Evolutionary conservation across 2,329 filamentous ascomycete species (phyloP).

Genomic region (Fusarium newnesense): DNA sequence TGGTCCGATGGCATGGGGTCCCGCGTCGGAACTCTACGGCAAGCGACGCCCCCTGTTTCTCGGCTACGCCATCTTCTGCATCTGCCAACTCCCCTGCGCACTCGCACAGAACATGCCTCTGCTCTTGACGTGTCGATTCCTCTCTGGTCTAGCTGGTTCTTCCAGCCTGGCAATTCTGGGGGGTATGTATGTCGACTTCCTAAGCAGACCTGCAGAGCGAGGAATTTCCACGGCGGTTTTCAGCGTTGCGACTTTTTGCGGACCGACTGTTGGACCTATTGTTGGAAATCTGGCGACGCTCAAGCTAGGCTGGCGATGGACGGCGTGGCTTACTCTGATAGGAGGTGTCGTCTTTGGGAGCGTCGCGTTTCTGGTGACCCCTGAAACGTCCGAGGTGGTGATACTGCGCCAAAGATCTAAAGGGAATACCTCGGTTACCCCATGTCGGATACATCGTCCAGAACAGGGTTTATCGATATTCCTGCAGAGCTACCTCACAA

Average conservation of each 20-base stretch:
- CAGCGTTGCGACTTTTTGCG: not conserved
- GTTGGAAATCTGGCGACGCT: not conserved
- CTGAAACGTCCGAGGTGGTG: not conserved
- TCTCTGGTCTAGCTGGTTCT: not conserved
- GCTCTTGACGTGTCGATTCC: not conserved
- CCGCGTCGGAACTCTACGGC: constrained; percentile 44
- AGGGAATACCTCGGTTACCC: not conserved
- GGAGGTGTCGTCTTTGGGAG: not conserved
- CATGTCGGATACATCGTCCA: not conserved
- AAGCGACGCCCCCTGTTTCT: not conserved
- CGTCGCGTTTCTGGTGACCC: not conserved
- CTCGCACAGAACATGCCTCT: not conserved
- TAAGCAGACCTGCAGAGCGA: not conserved
- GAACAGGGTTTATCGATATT: not conserved
- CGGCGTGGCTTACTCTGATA: not conserved
- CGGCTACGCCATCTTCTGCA: not conserved
- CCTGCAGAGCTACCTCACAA: not conserved
- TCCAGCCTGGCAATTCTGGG: not conserved
- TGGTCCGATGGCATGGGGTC: constrained; percentile 78
- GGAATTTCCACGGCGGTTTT: not conserved
- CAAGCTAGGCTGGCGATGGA: not conserved
- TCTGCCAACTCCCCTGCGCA: not conserved
- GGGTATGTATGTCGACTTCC: not conserved
- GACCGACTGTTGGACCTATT: not conserved
- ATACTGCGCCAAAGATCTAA: not conserved